Conservation (phyloP, 768 basidiomycete genomes). For the Gloeophyllum trabeum region DNA sequence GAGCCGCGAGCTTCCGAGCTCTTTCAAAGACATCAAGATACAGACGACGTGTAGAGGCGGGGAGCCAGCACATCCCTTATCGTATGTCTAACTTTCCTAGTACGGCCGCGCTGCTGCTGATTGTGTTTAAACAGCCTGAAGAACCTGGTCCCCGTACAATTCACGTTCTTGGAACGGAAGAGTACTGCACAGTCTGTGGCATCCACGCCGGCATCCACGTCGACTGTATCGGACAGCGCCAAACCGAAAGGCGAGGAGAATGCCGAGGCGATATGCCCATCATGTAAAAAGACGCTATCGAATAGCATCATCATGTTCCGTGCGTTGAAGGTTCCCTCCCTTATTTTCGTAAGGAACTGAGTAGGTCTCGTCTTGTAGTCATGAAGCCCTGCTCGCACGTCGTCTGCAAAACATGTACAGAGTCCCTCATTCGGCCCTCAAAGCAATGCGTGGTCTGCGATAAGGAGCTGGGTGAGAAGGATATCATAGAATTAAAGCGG, state of each 20-base stretch:
- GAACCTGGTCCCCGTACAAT: conserved; percentile 70
- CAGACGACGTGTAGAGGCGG: conserved; percentile 86
- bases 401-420: conserved; percentile 82
- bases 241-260: conserved; percentile 42
- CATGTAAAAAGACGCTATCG: conserved; percentile 77
- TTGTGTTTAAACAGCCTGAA: conserved; percentile 50
- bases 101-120: background rate
- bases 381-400: conserved; percentile 88
- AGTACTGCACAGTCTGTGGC: conserved; percentile 10
- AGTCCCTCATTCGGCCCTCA: conserved; percentile 69
- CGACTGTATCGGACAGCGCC: conserved; percentile 18
- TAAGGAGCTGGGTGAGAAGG: conserved; percentile 45
- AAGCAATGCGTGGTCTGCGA: conserved; percentile 89
- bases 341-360: background rate
- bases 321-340: conserved; percentile 33
- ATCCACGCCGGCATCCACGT: conserved; percentile 17
- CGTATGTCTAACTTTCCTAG: conserved; percentile 32
- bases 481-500: conserved; percentile 74
- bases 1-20: conserved; percentile 47
- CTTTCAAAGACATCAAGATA: conserved; percentile 71
- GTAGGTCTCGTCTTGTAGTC: conserved; percentile 27
- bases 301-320: conserved; percentile 65
- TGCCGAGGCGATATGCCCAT: conserved; percentile 70
- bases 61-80: conserved; percentile 63
- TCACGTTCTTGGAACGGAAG: conserved; percentile 31